Evolutionary conservation across 1,284 basidiomycete genomes (phyloP), one percentile per base, ranked within the genome.

Genomic region (Rhodotorula sp.): DNA sequence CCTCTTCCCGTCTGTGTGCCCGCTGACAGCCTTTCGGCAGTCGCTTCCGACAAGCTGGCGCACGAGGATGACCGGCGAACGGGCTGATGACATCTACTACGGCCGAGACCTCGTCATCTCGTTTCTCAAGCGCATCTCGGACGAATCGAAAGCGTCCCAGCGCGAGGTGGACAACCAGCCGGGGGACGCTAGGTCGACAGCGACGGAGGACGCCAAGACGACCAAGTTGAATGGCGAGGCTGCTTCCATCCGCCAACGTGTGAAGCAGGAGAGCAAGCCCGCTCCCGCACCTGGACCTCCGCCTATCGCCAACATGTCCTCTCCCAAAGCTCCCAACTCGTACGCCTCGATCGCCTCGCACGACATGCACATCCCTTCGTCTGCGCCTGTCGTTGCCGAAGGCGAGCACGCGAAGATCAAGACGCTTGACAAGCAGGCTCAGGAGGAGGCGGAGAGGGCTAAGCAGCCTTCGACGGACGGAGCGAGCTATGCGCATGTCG

Each of bases 61-160:
- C 44, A 65, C 59, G 19, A 64, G 62, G 9, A 22, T 56, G 22
- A 59, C 51, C 20, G 70, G 70, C 15, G 47, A 60, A 24, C 66
- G 68, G 17, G 39, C 30, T 32, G 60, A 62, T 34, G 29, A 47
- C 36, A 46, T 51, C 48, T 54, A 55, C 29, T 58, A 32, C 46
- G 66, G 66, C 20, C 56, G 56, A 19, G 54, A 72, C 32, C 57
- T n/a, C 51, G 48, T 70, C 62, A 30, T 54, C 30, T 32, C 54
- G 19, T 44, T 70, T 10, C 30, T 72, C 34, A 53, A 53, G 22
- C 27, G 44, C n/a, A 39, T 68, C 36, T 58, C 51, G 24, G 47
- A 24, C 47, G 24, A 36, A 7, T 17, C 46, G 36, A 67, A 52
- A n/a, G 27, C 32, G 30, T 29, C n/a, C 27, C 22, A 27, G 51